Evolutionary conservation across 2,329 filamentous ascomycete genomes (phyloP).

Genomic region (Corinectria fuckeliana): DNA sequence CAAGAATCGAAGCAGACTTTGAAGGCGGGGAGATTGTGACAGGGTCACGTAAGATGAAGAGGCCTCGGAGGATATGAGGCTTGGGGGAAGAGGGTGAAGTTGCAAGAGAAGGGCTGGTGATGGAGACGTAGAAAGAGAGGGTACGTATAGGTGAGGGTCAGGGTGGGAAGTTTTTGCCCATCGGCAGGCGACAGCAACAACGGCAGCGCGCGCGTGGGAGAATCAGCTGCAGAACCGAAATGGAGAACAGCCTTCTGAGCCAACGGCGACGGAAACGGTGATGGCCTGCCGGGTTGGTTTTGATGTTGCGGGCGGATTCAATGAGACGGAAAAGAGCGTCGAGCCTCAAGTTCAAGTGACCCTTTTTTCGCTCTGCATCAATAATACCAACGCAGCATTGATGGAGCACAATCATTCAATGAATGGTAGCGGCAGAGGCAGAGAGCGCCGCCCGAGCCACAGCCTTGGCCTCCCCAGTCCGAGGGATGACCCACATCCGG

Average conservation of each 20-base stretch:
- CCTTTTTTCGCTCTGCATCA: slow-evolving; percentile 38
- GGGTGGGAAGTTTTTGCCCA: slow-evolving; percentile 38
- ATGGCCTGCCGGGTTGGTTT: slow-evolving; percentile 23
- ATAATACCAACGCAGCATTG: slow-evolving; percentile 26
- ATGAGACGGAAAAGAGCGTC: slow-evolving; percentile 36
- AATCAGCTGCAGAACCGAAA: slow-evolving; percentile 23
- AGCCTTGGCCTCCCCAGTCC: slow-evolving; percentile 17
- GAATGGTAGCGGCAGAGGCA: slow-evolving; percentile 6
- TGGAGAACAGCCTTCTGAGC: slow-evolving; percentile 5
- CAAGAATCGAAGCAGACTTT: slow-evolving; percentile 3
- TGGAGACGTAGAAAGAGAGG: slow-evolving; percentile 25
- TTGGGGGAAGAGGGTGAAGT: slow-evolving; percentile 7
- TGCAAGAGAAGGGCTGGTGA: slow-evolving; percentile 28
- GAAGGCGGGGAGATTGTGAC: background rate
- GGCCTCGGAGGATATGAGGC: background rate
- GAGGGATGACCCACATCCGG: slow-evolving; percentile 11
- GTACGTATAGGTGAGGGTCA: slow-evolving; percentile 40
- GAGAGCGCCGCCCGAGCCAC: slow-evolving; percentile 15
- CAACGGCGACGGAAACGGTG: slow-evolving; percentile 17
- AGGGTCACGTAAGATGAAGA: slow-evolving; percentile 7
- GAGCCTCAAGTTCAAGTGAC: slow-evolving; percentile 31
- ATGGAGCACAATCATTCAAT: slow-evolving; percentile 22
- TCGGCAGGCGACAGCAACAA: slow-evolving; percentile 31
- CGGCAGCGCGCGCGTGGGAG: slow-evolving; percentile 24
- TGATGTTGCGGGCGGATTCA: slow-evolving; percentile 18